phyloP scores from a whole-genome alignment of 2,329 filamentous ascomycete species.

The Colletotrichum sidae region DNA sequence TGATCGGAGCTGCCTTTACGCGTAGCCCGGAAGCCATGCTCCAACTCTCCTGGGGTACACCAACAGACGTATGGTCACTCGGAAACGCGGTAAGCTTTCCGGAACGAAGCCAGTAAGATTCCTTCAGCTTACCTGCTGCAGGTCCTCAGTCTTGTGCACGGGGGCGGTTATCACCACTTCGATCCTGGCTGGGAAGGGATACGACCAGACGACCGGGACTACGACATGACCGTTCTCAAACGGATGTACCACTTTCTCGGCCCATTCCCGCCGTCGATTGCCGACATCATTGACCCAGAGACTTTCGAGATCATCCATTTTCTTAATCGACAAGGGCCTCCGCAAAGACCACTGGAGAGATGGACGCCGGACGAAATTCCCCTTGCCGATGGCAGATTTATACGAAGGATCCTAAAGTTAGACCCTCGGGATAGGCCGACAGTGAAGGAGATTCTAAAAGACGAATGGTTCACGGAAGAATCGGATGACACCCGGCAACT shows the following conservation, averaged over 20 bases:
- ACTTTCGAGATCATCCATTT: not conserved
- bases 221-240: not conserved
- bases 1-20: slow-evolving; percentile 39
- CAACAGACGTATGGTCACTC: slow-evolving; percentile 5
- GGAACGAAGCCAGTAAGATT: too few relatives aligned
- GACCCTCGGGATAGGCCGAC: not conserved
- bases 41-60: not conserved
- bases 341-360: not conserved
- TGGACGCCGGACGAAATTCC: not conserved
- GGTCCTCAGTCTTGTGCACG: not conserved
- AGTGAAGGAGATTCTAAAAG: not conserved
- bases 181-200: not conserved
- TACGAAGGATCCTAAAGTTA: not conserved
- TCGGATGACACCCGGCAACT: not conserved
- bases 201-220: not conserved
- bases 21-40: slow-evolving; percentile 40
- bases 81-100: not conserved
- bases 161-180: not conserved
- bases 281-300: not conserved
- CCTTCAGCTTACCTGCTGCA: not conserved
- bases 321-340: not conserved
- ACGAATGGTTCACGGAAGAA: not conserved
- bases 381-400: not conserved
- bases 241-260: not conserved
- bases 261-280: not conserved